A percentile compares a stretch with the other conserved stretches of the same genome.
These are phyloP conservation scores for Suillus fuscotomentosus DNA, from an alignment of 768 basidiomycete genomes.

Conservation along the genomic window DNA sequence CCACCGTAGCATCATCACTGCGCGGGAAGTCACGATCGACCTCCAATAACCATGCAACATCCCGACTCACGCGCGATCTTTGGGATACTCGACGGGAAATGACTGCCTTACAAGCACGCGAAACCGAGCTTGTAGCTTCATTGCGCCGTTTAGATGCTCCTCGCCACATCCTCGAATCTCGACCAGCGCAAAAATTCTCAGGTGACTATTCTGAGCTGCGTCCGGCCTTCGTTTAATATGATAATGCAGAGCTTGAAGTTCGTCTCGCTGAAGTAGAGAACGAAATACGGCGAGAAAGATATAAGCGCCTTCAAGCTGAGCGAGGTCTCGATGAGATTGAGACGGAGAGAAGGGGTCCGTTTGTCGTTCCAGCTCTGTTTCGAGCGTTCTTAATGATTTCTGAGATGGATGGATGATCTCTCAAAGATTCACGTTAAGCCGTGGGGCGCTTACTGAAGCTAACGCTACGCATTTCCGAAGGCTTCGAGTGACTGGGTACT, in stretches of 20 bases:
- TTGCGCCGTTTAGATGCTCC: background rate
- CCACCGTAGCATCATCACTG: background rate
- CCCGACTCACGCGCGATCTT: constrained; percentile 6
- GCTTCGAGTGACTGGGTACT: background rate
- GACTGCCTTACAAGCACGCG: constrained; percentile 13
- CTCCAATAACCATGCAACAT: background rate
- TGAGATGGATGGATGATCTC: constrained; percentile 23
- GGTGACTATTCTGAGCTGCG: background rate
- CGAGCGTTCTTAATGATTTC: constrained; percentile 52
- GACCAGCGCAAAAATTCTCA: background rate
- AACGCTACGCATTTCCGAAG: background rate
- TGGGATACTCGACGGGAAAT: constrained; percentile 26
- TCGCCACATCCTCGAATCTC: background rate
- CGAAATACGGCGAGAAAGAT: constrained; percentile 37
- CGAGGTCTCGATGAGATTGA: constrained; percentile 32
- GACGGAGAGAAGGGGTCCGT: constrained; percentile 48
- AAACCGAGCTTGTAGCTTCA: background rate
- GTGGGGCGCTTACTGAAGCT: background rate
- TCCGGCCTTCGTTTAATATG: background rate
- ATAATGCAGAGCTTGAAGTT: constrained; percentile 18
- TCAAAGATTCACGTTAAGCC: background rate
- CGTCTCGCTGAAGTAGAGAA: background rate
- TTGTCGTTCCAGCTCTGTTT: constrained; percentile 53
- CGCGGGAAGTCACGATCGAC: background rate
- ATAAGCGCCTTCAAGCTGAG: constrained; percentile 21